Evolutionary conservation across 2,329 filamentous ascomycete genomes (phyloP), one percentile per base, ranked within the genome.

Genomic region (Aspergillus fructus): DNA sequence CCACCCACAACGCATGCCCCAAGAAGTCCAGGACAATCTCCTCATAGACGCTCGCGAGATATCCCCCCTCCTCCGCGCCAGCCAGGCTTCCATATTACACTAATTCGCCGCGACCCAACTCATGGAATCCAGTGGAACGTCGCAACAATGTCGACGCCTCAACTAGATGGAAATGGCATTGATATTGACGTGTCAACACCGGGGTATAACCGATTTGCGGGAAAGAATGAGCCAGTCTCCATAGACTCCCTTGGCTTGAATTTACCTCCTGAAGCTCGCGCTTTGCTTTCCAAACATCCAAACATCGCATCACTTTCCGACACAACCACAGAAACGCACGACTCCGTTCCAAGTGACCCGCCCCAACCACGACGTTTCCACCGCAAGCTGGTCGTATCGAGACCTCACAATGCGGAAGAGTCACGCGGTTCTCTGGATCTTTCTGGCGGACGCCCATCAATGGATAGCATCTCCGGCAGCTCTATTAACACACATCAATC

Each of bases 61-160:
- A 57, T 42, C 17, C 46, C 21, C 42, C 59, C 46, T 41, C 55
- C 27, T 40, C 55, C 27, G 11, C 63, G 59, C 13, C 56, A 61
- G 33, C 58, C 65, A n/a, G 66, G 71, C 2, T 77, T 77, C 51
- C 69, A 71, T 54, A 71, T 80, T 46, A 87, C 85, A 0, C 72
- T 93, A 13, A 91, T 92, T 65, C 86, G 89, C n/a, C 84, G 89
- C 62, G 87, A 92, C 68, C 88, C 88, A 1, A 79, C 82, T 21
- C 84, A 86, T 8, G 85, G 85, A 7, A 80, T 80, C 54, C 89
- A 92, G 71, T 91, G 89, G 88, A 92, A 92, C 67, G 82, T 92
- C 12, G 89, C 86, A 21, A 85, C 81, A 54, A 81, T 91, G 49
- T 81, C 80, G 42, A 76, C 72, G 43, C 66, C 68, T 37, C 66